Evolutionary conservation across 1,284 basidiomycete species (phyloP).

Genomic region (Inonotus obliquus): DNA sequence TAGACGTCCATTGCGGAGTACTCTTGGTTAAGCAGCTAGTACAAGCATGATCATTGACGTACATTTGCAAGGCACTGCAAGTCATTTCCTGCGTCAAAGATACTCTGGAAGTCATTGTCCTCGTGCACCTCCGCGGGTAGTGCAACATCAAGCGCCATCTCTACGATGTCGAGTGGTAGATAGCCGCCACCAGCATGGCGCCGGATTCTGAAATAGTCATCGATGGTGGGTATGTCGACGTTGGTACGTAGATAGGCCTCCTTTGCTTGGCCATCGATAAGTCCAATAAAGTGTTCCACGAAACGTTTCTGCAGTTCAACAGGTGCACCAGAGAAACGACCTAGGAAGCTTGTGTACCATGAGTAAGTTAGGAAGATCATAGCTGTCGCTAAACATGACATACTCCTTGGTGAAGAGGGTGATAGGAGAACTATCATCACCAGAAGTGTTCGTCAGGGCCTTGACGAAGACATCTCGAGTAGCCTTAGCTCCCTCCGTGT

Average conservation of each 20-base stretch:
- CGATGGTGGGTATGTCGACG: constrained; percentile 29
- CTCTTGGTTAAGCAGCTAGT: neutral
- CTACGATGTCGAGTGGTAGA: constrained; percentile 36
- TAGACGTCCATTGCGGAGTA: constrained; percentile 15
- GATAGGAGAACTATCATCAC: constrained; percentile 44
- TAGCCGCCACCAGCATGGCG: constrained; percentile 37
- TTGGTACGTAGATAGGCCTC: constrained; percentile 34
- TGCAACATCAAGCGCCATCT: constrained; percentile 35
- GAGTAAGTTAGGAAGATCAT: neutral
- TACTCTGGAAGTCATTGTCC: constrained; percentile 30
- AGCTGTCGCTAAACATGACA: neutral
- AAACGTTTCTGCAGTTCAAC: constrained; percentile 26
- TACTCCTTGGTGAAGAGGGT: constrained; percentile 3
- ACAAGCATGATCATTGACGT: constrained; percentile 15
- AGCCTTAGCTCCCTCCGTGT: constrained; percentile 41
- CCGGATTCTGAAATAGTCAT: constrained; percentile 31
- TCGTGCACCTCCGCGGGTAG: constrained; percentile 37
- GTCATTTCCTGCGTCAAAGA: constrained; percentile 36
- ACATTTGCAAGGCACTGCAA: constrained; percentile 42
- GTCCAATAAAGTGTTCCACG: constrained; percentile 31
- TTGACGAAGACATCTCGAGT: constrained; percentile 45
- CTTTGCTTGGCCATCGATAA: constrained; percentile 32
- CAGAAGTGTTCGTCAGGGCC: constrained; percentile 45
- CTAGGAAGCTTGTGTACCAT: neutral
- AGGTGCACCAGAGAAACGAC: neutral